These are phyloP conservation scores for Metschnikowia vanudenii DNA, from an alignment of 805 yeast species.

Conservation along the genomic window DNA sequence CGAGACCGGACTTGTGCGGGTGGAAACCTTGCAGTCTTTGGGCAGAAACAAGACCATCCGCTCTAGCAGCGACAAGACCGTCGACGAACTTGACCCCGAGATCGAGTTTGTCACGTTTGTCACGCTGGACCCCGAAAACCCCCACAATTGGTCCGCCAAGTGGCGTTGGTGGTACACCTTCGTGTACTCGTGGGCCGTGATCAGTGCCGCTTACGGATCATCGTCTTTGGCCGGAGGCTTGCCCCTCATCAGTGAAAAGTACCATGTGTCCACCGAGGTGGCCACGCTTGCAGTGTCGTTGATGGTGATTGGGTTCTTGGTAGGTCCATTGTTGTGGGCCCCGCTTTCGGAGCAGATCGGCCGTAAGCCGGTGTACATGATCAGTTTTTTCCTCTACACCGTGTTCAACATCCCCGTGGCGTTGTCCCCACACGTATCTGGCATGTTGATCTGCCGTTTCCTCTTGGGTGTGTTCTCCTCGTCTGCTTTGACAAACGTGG, in stretches of 20 bases:
- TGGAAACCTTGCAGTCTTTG: slow-evolving; percentile 61
- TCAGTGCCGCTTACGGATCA: slow-evolving; percentile 91
- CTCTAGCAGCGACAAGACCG: slow-evolving; percentile 21
- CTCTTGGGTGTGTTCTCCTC: slow-evolving; percentile 84
- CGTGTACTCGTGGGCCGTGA: slow-evolving; percentile 66
- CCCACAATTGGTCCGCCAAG: slow-evolving; percentile 72
- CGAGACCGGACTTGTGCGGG: slow-evolving; percentile 83
- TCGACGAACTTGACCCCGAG: slow-evolving; percentile 53
- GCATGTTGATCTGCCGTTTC: slow-evolving; percentile 78
- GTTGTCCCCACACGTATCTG: slow-evolving; percentile 75
- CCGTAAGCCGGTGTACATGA: slow-evolving; percentile 76
- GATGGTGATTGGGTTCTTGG: slow-evolving; percentile 85
- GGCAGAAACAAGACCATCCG: slow-evolving; percentile 47
- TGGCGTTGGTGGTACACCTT: slow-evolving; percentile 67
- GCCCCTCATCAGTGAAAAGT: slow-evolving; percentile 61
- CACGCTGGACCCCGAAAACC: slow-evolving; percentile 82
- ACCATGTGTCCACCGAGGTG: slow-evolving; percentile 72
- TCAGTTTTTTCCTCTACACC: slow-evolving; percentile 70
- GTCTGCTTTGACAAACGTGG: slow-evolving; percentile 81
- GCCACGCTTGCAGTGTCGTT: slow-evolving; percentile 76
- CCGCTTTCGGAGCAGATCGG: slow-evolving; percentile 86
- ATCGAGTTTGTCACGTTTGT: slow-evolving; percentile 83
- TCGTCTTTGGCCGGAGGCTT: slow-evolving; percentile 88
- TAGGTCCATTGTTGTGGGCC: slow-evolving; percentile 89
- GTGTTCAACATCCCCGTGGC: slow-evolving; percentile 89